These are phyloP conservation scores for Heracleum sosnowskyi DNA, from an alignment of 129 eudicot genomes.

Conservation along the genomic window DNA sequence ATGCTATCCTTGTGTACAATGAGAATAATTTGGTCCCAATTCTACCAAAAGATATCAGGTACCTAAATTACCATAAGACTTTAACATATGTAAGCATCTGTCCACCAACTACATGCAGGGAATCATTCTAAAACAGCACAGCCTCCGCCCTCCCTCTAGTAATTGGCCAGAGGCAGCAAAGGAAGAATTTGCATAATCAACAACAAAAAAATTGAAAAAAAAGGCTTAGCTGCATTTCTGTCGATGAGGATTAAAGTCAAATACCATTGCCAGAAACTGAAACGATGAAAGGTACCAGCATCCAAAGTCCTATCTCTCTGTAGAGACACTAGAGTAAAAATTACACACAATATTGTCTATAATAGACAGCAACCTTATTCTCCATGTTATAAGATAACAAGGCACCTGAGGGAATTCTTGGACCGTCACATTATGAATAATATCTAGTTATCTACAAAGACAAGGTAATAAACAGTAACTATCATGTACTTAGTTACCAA, in stretches of 20 bases:
- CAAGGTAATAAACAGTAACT: background rate
- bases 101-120: no score
- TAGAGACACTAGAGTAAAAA: background rate
- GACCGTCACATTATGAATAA: background rate
- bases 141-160: background rate
- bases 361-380: background rate
- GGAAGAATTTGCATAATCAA: background rate
- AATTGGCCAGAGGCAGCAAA: background rate
- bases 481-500: background rate
- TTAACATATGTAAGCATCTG: no score
- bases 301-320: background rate
- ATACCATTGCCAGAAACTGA: background rate
- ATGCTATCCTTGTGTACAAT: no score
- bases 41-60: no score
- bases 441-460: background rate
- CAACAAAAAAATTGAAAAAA: no score
- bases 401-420: background rate
- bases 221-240: background rate
- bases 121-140: no score
- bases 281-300: background rate
- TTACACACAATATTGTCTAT: background rate
- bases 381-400: background rate
- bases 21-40: no score
- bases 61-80: no score
- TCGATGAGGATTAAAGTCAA: no score